phyloP scores from a whole-genome alignment of 169 alveolate species.

The Eimeria zaria region DNA sequence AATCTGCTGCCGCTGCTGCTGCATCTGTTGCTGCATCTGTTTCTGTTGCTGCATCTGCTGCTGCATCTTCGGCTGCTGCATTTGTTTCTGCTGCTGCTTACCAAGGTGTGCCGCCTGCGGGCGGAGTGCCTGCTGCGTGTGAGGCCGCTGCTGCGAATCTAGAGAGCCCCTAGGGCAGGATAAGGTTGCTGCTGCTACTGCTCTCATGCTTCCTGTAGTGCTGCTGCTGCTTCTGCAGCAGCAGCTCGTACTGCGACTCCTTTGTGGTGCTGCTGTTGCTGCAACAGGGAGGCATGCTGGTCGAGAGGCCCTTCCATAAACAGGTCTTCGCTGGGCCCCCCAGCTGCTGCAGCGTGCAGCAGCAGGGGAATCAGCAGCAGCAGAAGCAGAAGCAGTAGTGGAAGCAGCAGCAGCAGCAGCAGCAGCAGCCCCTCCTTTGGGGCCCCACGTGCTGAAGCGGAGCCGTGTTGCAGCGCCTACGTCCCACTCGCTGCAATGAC shows the following conservation, averaged over 20 bases:
- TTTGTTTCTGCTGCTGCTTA: constrained; percentile 4
- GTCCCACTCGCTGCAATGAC: neutral
- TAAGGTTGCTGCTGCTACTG: neutral
- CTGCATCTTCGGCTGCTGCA: neutral
- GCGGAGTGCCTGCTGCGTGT: neutral
- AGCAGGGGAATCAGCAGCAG: neutral
- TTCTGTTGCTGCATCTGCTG: neutral
- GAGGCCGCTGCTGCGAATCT: neutral
- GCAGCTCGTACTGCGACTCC: constrained; percentile 20
- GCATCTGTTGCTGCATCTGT: neutral
- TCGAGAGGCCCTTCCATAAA: neutral
- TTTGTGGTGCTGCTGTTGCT: neutral
- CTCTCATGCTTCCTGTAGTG: neutral
- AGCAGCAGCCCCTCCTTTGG: neutral
- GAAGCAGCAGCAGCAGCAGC: neutral
- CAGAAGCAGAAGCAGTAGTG: neutral
- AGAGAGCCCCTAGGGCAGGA: neutral
- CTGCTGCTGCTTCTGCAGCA: neutral
- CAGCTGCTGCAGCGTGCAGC: constrained; percentile 1
- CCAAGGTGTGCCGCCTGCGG: neutral
- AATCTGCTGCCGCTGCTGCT: neutral
- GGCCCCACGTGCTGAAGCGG: neutral
- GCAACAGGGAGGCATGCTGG: neutral
- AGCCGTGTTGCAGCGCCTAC: neutral
- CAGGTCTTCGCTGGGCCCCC: constrained; percentile 13